These are phyloP conservation scores for Debaryomyces psychrophilus DNA, from an alignment of 1,139 yeast genomes.

Conservation along the genomic window DNA sequence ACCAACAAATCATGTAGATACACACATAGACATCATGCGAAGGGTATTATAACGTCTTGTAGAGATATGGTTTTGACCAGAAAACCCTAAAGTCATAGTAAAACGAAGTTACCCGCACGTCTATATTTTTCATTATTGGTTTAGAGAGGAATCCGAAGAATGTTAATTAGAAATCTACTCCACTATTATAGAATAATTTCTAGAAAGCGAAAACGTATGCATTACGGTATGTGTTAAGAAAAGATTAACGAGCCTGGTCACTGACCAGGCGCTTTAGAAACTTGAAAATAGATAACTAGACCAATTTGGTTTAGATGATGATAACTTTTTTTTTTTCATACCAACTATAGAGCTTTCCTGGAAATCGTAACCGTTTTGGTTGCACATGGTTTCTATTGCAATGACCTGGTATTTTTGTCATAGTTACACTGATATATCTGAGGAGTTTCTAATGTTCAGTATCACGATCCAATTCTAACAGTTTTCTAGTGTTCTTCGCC, in stretches of 20 bases:
- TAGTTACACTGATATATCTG: slow-evolving; percentile 49
- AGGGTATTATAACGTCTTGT: neutral
- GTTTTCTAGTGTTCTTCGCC: neutral
- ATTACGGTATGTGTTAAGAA: slow-evolving; percentile 4
- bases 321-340: slow-evolving; percentile 32
- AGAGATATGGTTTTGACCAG: neutral
- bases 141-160: neutral
- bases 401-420: slow-evolving; percentile 55
- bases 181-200: neutral
- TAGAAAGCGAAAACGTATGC: neutral
- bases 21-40: neutral
- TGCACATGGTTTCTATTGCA: slow-evolving; percentile 41
- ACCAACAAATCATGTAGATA: neutral
- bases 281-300: slow-evolving; percentile 2
- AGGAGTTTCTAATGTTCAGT: neutral
- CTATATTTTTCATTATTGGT: neutral
- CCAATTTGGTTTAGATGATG: slow-evolving; percentile 23
- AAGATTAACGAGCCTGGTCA: neutral
- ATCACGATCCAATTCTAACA: slow-evolving; percentile 10
- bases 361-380: slow-evolving; percentile 48
- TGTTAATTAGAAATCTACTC: neutral
- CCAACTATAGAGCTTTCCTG: slow-evolving; percentile 42
- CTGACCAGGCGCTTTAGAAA: neutral
- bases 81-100: slow-evolving; percentile 1
- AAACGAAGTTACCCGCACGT: slow-evolving; percentile 5